phyloP scores from a whole-genome alignment of 1,284 basidiomycete genomes.

The Rhodotorula mucilaginosa region DNA sequence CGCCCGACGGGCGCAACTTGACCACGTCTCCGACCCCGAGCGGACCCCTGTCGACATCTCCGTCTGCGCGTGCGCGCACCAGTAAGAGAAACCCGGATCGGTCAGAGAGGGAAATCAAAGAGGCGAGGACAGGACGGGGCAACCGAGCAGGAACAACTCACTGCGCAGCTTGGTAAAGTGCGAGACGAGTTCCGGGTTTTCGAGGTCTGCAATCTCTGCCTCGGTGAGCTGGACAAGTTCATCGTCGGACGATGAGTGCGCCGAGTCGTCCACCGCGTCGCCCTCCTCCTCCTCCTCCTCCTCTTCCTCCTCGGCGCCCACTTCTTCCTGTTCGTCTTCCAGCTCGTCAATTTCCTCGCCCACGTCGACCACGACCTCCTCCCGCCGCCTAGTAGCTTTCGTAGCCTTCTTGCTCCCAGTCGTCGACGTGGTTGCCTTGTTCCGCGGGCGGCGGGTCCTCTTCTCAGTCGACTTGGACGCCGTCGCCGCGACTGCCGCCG shows the following conservation, averaged over 20 bases:
- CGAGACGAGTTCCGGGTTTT: background rate
- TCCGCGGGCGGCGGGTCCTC: too few species aligned
- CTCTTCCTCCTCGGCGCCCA: background rate
- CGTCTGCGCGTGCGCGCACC: background rate
- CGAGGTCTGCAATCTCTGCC: background rate
- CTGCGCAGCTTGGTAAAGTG: background rate
- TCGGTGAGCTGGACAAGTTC: background rate
- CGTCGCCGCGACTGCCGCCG: too few species aligned
- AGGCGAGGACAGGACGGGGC: background rate
- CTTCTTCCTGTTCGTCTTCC: background rate
- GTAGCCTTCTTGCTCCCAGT: too few species aligned
- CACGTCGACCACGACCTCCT: too few species aligned
- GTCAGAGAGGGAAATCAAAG: too few species aligned
- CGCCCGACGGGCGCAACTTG: background rate
- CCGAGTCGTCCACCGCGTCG: background rate
- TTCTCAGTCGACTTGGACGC: too few species aligned
- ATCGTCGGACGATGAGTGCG: background rate
- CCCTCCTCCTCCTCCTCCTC: background rate
- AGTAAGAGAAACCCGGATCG: background rate
- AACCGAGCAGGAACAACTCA: background rate
- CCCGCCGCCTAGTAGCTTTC: too few species aligned
- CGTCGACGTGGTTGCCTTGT: too few species aligned
- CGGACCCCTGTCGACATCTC: background rate
- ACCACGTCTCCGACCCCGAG: constrained; percentile 4
- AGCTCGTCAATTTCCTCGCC: background rate